Conservation (phyloP, 768 basidiomycete genomes). For the Amanita inopinata region DNA sequence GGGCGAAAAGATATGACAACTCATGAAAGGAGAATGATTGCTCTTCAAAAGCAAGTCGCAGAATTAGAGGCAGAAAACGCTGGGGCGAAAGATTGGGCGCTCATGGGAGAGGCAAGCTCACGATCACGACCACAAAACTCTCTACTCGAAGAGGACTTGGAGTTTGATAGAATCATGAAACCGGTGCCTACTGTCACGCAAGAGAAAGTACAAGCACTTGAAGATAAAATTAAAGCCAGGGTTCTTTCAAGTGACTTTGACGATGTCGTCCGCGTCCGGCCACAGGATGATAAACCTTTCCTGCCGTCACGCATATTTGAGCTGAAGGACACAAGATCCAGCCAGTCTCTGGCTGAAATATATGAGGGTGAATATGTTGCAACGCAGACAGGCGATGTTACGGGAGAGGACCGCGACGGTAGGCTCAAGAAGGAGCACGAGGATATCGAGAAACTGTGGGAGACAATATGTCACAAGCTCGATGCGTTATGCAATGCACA, state of each 20-base stretch:
- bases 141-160: slow-evolving; percentile 87
- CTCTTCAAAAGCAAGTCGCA: slow-evolving; percentile 69
- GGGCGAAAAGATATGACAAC: slow-evolving; percentile 48
- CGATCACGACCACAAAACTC: slow-evolving; percentile 83
- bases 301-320: slow-evolving; percentile 86
- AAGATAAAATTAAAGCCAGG: slow-evolving; percentile 84
- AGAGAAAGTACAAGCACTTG: slow-evolving; percentile 68
- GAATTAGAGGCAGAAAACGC: slow-evolving; percentile 82
- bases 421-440: slow-evolving; percentile 84
- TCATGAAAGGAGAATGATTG: slow-evolving; percentile 70
- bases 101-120: slow-evolving; percentile 84
- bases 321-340: slow-evolving; percentile 79
- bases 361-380: slow-evolving; percentile 90
- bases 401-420: slow-evolving; percentile 74
- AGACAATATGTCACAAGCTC: slow-evolving; percentile 74
- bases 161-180: slow-evolving; percentile 87
- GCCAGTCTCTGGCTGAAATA: slow-evolving; percentile 87
- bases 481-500: slow-evolving; percentile 94
- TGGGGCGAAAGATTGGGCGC: slow-evolving; percentile 82
- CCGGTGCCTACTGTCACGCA: slow-evolving; percentile 86
- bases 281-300: slow-evolving; percentile 78
- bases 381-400: slow-evolving; percentile 43
- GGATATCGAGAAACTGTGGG: slow-evolving; percentile 79
- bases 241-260: slow-evolving; percentile 83
- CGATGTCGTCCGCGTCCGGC: slow-evolving; percentile 80